These are phyloP conservation scores for Talaromyces atroroseus DNA, from an alignment of 2,329 filamentous ascomycete species.

Conservation along the genomic window DNA sequence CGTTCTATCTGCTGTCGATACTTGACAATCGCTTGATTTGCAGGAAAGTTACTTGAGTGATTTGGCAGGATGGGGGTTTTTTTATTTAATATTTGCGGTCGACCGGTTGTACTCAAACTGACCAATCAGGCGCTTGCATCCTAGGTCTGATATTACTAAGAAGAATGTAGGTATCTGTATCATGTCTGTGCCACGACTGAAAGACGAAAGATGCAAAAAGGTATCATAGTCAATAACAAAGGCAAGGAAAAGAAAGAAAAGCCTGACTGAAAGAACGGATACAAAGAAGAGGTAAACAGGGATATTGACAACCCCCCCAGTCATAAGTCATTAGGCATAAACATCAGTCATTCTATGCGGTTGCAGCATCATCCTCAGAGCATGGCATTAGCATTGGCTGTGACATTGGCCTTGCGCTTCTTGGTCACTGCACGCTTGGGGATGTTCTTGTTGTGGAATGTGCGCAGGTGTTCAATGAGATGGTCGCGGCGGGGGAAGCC, in stretches of 20 bases:
- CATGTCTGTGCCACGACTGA: too few species aligned
- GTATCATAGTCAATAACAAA: neutral
- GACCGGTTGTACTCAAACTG: conserved; percentile 20
- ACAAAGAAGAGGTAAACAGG: neutral
- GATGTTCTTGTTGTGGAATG: conserved; percentile 48
- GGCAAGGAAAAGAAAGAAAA: neutral
- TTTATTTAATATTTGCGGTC: too few species aligned
- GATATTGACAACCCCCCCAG: neutral
- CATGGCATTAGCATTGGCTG: neutral
- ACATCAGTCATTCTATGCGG: neutral
- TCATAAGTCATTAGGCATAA: neutral
- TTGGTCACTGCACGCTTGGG: conserved; percentile 28
- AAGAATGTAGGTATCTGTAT: too few species aligned
- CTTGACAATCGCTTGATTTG: too few species aligned
- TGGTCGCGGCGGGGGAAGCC: conserved; percentile 56
- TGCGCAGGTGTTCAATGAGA: conserved; percentile 52
- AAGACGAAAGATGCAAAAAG: too few species aligned
- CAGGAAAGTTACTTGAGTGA: too few species aligned
- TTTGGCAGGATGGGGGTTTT: too few species aligned
- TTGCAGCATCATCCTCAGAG: neutral
- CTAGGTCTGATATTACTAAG: too few species aligned
- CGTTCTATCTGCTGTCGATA: too few species aligned
- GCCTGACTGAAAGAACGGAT: neutral
- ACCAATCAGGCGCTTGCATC: conserved; percentile 19
- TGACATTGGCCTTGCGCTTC: neutral